These are phyloP conservation scores for Xylaria arbuscula DNA, from an alignment of 2,329 filamentous ascomycete genomes.

Conservation along the genomic window DNA sequence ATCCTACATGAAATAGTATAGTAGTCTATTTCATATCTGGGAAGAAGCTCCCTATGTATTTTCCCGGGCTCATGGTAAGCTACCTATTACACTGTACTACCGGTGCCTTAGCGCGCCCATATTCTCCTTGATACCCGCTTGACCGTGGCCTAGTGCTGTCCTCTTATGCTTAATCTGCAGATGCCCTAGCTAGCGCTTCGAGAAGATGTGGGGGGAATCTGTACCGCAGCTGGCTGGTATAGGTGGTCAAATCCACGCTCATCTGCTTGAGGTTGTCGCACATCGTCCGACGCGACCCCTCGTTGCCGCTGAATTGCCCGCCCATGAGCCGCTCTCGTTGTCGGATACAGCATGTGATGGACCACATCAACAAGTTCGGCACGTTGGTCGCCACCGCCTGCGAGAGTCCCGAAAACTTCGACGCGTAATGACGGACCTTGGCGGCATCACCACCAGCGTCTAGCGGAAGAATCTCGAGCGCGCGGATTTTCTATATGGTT, in stretches of 20 bases:
- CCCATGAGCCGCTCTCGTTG: constrained; percentile 78
- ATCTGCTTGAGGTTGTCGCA: constrained; percentile 79
- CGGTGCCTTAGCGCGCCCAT: neutral
- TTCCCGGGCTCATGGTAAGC: neutral
- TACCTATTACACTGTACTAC: constrained; percentile 19
- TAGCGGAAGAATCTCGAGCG: constrained; percentile 82
- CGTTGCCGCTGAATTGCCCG: constrained; percentile 79
- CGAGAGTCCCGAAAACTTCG: constrained; percentile 81
- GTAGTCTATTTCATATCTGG: neutral
- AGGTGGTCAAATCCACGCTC: constrained; percentile 91
- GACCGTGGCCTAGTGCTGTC: neutral
- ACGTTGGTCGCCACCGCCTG: constrained; percentile 88
- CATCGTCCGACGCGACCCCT: constrained; percentile 70
- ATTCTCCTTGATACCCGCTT: neutral
- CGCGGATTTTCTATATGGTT: constrained; percentile 73
- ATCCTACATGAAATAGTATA: constrained; percentile 3
- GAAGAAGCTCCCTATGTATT: neutral
- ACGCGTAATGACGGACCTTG: constrained; percentile 81
- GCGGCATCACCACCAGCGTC: constrained; percentile 78
- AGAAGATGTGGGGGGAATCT: constrained; percentile 87
- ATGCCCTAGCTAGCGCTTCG: constrained; percentile 86
- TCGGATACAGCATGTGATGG: constrained; percentile 84
- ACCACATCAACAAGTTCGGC: constrained; percentile 93
- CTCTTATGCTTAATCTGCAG: constrained; percentile 63
- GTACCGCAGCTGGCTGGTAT: constrained; percentile 92